These are phyloP conservation scores for Hypoxylon lienhwacheense DNA, from an alignment of 495 filamentous ascomycete species.

Conservation along the genomic window DNA sequence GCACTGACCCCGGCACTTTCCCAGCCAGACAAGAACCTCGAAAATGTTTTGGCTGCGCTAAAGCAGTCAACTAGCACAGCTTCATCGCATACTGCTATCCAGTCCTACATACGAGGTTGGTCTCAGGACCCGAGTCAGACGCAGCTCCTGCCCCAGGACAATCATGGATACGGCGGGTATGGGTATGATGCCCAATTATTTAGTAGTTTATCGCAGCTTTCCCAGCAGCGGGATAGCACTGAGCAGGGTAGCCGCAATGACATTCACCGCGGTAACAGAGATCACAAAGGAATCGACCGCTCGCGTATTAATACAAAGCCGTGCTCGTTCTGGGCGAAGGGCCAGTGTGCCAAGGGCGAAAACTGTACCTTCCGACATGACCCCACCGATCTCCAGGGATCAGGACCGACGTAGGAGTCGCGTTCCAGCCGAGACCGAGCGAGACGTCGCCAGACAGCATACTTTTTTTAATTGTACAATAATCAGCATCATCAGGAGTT, in stretches of 20 bases:
- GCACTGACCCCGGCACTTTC: background rate
- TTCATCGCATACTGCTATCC: background rate
- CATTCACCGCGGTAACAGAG: conserved; percentile 27
- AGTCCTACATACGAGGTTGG: conserved; percentile 3
- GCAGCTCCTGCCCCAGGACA: conserved; percentile 24
- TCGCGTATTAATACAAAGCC: conserved; percentile 57
- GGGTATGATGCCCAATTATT: conserved; percentile 18
- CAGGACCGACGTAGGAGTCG: background rate
- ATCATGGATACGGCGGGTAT: conserved; percentile 15
- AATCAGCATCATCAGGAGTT: conserved; percentile 16
- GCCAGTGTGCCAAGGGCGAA: conserved; percentile 80
- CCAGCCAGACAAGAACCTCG: background rate
- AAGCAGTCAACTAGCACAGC: background rate
- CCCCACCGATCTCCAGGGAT: conserved; percentile 32
- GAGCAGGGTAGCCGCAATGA: conserved; percentile 36
- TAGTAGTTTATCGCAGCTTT: conserved; percentile 17
- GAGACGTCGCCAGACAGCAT: background rate
- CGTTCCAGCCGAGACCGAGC: background rate
- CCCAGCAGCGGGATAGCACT: conserved; percentile 24
- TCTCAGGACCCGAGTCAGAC: conserved; percentile 28
- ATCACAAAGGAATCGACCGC: conserved; percentile 48
- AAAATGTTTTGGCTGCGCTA: conserved; percentile 5
- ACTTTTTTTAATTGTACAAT: conserved; percentile 16
- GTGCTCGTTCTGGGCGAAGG: conserved; percentile 77
- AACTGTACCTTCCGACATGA: conserved; percentile 83